Conservation (phyloP, 1,139 yeast genomes). For the Wickerhamiella infanticola region DNA sequence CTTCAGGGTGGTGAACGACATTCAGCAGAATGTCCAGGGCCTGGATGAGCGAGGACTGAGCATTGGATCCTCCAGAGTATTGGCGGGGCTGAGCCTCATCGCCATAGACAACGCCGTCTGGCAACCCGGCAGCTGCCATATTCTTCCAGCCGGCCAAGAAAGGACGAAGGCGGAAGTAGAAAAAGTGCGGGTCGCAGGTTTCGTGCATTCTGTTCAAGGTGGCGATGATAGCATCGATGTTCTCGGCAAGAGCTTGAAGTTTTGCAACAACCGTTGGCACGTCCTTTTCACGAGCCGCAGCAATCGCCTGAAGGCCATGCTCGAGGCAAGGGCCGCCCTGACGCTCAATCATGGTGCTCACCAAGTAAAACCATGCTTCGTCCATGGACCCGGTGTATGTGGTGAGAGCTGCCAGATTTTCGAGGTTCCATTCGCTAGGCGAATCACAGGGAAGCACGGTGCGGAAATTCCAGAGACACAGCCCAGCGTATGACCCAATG, state of each 20-base stretch:
- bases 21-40: slow-evolving; percentile 64
- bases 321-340: slow-evolving; percentile 56
- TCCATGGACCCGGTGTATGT: slow-evolving; percentile 86
- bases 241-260: slow-evolving; percentile 55
- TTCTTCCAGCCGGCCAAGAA: slow-evolving; percentile 89
- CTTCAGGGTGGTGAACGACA: slow-evolving; percentile 67
- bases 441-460: slow-evolving; percentile 36
- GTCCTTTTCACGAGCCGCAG: slow-evolving; percentile 34
- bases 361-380: slow-evolving; percentile 87
- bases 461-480: slow-evolving; percentile 78
- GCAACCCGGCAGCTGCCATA: slow-evolving; percentile 76
- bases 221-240: slow-evolving; percentile 60
- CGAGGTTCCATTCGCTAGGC: slow-evolving; percentile 30
- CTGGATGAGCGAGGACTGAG: slow-evolving; percentile 81
- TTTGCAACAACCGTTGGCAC: slow-evolving; percentile 28
- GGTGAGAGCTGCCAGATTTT: slow-evolving; percentile 51
- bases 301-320: slow-evolving; percentile 47
- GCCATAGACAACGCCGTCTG: slow-evolving; percentile 68
- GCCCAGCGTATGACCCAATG: slow-evolving; percentile 71
- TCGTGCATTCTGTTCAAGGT: slow-evolving; percentile 75
- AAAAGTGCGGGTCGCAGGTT: slow-evolving; percentile 87
- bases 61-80: slow-evolving; percentile 86
- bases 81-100: slow-evolving; percentile 39
- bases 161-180: slow-evolving; percentile 75
- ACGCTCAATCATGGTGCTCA: slow-evolving; percentile 73